Evolutionary conservation across 1,284 basidiomycete species (phyloP), one percentile per base, ranked within the genome.

Genomic region (Mycena citricolor): DNA sequence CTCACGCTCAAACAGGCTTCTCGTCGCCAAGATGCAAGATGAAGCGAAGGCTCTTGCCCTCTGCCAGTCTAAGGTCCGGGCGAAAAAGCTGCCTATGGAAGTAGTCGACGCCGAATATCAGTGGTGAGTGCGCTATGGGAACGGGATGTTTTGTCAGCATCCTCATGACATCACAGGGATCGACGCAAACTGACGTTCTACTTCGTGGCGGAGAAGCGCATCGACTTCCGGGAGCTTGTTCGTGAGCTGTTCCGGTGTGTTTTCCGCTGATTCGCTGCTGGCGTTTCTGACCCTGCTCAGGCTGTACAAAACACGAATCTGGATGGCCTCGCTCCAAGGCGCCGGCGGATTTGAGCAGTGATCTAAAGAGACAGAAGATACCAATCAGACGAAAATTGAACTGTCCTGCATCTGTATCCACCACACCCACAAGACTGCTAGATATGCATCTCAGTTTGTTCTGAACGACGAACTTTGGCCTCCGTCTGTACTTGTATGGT

Each of bases 101-200:
- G 93, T 99, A 47, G 86, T 97, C 44, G 94, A 97, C 62, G 94
- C 94, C 23, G 95, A 98, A 69, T 97, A 95, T 72, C 95, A 99
- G 65, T 98, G 91, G 91, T 91, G 47, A 30, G 83, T 70, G 11
- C 47, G 22, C n/a, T 34, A n/a, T 12, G 14, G 11, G 11, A 29
- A 11, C 17, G 14, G n/a, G 5, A 8, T 43, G 23, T 19, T n/a
- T n/a, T n/a, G n/a, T n/a, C n/a, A n/a, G n/a, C n/a, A n/a, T n/a
- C n/a, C n/a, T n/a, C n/a, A n/a, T n/a, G n/a, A n/a, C 10, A 19
- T 4, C 44, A 1, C 55, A 92, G 90, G 90, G 94, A 97, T 67
- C 86, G 95, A 37, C 88, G 94, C 65, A 97, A 98, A 70, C 70
- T 99, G 51, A 98, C 95, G 0, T 97, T 97, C 73, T 98, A 97